Base-by-base conservation (phyloP, 2,329 filamentous ascomycete genomes). In the Arthrobotrys sinensis region DNA sequence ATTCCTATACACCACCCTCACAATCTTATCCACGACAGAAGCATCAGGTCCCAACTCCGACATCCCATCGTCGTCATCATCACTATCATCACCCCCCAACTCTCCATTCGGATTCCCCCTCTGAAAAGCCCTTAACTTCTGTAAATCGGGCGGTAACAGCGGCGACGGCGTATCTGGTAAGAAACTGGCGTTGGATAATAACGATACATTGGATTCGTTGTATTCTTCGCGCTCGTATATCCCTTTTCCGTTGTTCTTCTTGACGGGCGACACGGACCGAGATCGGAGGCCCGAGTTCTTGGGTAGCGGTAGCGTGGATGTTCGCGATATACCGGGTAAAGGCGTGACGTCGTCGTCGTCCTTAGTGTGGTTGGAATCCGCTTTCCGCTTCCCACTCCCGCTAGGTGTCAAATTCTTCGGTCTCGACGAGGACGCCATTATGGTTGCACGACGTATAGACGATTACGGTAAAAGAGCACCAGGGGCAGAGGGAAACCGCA, bases 111-210 rank as follows among this genome's bases (percentile, higher is more conserved):
- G 50, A 50, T 70, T 70, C 57, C 66, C 67, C 14, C 8, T 32
- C 43, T 28, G 38, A 14, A 71, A 62, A 11, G 48, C 60, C 45
- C 70, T 67, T n/a, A 71, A 21, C 21, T 77, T 77, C 52, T 71
- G 38, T 11, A 77, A 45, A 28, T 77, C 73, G 12, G 73, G 73
- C 21, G 73, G 73, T 43, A 77, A 55, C 62, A 77, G 34, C 50
- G 66, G 73, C 34, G 73, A 77, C 7, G 73, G 73, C 3, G 73
- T 77, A 43, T 77, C 73, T 60, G 73, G 73, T 43, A 77, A 52
- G 53, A 77, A 77, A 28, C 73, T 77, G 1, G 73, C 73, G 45
- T 77, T 77, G 11, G 73, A 77, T 53, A 77, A 48, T 40, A 77
- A 38, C 66, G 73, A 77, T n/a, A 21, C 46, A 43, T 62, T 62